A percentile compares a stretch with the other conserved stretches of the same genome.
Conservation (phyloP, 257 asterid genomes). For the Lantana camara region DNA sequence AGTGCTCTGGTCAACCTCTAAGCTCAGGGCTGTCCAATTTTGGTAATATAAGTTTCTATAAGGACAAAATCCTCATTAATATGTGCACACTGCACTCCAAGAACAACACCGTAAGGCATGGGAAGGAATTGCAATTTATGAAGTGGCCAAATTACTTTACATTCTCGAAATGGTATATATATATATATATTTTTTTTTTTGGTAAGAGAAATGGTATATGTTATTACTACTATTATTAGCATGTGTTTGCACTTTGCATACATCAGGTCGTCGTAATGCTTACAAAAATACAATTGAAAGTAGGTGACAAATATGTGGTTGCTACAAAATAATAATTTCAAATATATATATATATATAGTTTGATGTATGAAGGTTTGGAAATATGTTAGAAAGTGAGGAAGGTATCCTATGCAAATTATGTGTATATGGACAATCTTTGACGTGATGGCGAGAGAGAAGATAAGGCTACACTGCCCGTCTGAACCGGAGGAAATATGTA, state of each 20-base stretch:
- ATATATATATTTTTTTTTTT: too few relatives aligned
- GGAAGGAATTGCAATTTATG: too few relatives aligned
- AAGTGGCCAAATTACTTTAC: too few relatives aligned
- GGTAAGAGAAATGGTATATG: too few relatives aligned
- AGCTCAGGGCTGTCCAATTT: too few relatives aligned
- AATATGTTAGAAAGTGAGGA: slow-evolving; percentile 15
- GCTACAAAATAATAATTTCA: background rate
- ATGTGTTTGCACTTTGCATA: background rate
- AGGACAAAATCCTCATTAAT: too few relatives aligned
- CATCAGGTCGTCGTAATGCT: slow-evolving; percentile 20
- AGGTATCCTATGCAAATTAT: slow-evolving; percentile 37
- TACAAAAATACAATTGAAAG: slow-evolving; percentile 22
- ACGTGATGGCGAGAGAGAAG: slow-evolving; percentile 24
- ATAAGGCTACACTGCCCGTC: slow-evolving; percentile 32
- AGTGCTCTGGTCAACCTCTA: too few relatives aligned
- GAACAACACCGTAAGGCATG: too few relatives aligned
- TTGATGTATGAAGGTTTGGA: background rate
- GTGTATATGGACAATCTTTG: slow-evolving; percentile 23
- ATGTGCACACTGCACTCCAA: too few relatives aligned
- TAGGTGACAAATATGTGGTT: background rate
- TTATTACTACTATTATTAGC: background rate
- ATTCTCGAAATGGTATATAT: too few relatives aligned
- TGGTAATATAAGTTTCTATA: too few relatives aligned
- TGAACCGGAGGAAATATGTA: slow-evolving; percentile 14
- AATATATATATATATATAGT: background rate